Percentiles rank a stretch among this genome's conserved stretches.
These are phyloP conservation scores for Leccinum disarticulatum DNA, from an alignment of 768 basidiomycete genomes.

Conservation along the genomic window DNA sequence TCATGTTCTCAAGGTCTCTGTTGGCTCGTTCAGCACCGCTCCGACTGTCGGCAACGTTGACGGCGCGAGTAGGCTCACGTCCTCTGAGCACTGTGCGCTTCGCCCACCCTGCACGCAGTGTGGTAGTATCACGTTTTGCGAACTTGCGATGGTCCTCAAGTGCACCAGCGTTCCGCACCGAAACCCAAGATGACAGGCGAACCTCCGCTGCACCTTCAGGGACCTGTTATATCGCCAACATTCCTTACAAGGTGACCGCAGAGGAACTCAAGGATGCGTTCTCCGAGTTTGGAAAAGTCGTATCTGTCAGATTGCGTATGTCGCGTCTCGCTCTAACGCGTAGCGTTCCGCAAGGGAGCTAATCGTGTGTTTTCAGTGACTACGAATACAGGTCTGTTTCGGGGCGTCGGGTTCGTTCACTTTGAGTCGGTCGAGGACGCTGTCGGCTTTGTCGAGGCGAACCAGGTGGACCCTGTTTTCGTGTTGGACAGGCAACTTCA, in stretches of 20 bases:
- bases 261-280: constrained; percentile 43
- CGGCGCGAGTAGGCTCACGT: constrained; percentile 13
- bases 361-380: constrained; percentile 14
- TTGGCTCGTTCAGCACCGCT: constrained; percentile 17
- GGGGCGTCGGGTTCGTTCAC: constrained; percentile 48
- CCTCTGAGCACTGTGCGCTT: constrained; percentile 14
- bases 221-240: constrained; percentile 49
- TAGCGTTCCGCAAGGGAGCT: neutral
- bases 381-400: constrained; percentile 35
- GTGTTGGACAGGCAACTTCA: constrained; percentile 46
- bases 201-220: constrained; percentile 30
- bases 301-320: constrained; percentile 42
- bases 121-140: neutral
- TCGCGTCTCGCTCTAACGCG: constrained; percentile 6
- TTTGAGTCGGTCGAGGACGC: constrained; percentile 41
- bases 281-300: constrained; percentile 43
- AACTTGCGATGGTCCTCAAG: constrained; percentile 22
- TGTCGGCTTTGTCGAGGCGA: constrained; percentile 35
- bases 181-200: neutral
- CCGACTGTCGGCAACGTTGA: constrained; percentile 8
- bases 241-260: constrained; percentile 48
- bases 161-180: constrained; percentile 7
- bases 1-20: constrained; percentile 26
- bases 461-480: constrained; percentile 46
- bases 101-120: neutral